phyloP scores from a whole-genome alignment of 2,329 filamentous ascomycete species.

The Colletotrichum tabaci region DNA sequence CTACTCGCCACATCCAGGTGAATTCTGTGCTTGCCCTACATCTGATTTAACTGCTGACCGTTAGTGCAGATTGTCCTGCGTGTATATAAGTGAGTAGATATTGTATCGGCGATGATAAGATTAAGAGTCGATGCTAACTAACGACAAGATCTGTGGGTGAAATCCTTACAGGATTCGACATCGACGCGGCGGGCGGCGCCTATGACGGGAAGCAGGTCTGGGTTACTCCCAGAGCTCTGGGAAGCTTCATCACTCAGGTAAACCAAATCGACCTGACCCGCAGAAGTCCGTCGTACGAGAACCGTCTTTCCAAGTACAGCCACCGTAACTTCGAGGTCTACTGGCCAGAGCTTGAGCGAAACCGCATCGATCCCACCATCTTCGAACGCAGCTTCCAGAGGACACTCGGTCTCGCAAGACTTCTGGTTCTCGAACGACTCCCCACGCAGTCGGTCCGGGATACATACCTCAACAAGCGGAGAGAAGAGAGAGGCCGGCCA shows the following conservation, averaged over 20 bases:
- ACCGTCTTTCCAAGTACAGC: constrained; percentile 87
- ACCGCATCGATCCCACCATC: constrained; percentile 86
- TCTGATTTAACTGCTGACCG: constrained; percentile 30
- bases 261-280: constrained; percentile 86
- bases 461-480: constrained; percentile 77
- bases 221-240: constrained; percentile 81
- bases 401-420: constrained; percentile 82
- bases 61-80: constrained; percentile 80
- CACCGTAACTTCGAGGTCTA: constrained; percentile 88
- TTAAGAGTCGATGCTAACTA: background rate
- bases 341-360: constrained; percentile 82
- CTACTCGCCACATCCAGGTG: constrained; percentile 82
- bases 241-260: constrained; percentile 84
- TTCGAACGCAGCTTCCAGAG: constrained; percentile 85
- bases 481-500: constrained; percentile 81
- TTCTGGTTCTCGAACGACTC: constrained; percentile 85
- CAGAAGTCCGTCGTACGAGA: constrained; percentile 89
- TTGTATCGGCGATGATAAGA: constrained; percentile 42
- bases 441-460: constrained; percentile 79
- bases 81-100: constrained; percentile 85
- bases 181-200: constrained; percentile 86
- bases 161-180: constrained; percentile 90
- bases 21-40: constrained; percentile 6
- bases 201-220: constrained; percentile 88
- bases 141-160: constrained; percentile 12